Evolutionary conservation across 2,329 filamentous ascomycete genomes (phyloP), one percentile per base, ranked within the genome.

Genomic region (Arachnomyces sp.): DNA sequence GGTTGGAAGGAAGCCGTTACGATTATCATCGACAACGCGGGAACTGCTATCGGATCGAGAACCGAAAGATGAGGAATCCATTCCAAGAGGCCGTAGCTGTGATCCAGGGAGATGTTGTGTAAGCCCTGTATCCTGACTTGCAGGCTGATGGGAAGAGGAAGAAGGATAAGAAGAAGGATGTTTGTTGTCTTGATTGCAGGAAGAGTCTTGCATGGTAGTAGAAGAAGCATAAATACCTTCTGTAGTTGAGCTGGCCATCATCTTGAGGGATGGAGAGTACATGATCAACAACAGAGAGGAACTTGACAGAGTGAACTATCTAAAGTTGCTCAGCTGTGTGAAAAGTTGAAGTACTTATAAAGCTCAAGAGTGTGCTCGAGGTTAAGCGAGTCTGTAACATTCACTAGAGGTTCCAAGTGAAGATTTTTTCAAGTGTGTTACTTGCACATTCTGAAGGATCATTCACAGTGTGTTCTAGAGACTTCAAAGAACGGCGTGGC

Each of bases 181-280:
- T 36, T 29, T 38, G 17, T 28, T 42, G 28, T 31, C 31, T 32
- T 28, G 16, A 43, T 37, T 11, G 32, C 35, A 35, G n/a, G n/a
- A 29, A 31, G 30, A 44, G 39, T 34, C 39, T 38, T 40, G 37
- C 33, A 36, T 38, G 37, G 28, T 32, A 43, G 20, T n/a, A 25
- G 20, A 51, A 55, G 56, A 61, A 57, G 57, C 55, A 58, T 56
- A 59, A 57, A 54, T 62, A 62, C 60, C 60, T 63, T 62, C 58
- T 57, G 49, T 31, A 25, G 25, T 31, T 38, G 16, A 33, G 32
- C 28, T 16, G 18, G 42, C 46, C 50, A 49, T 51, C 43, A 42
- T 49, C 45, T 42, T 44, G 45, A 43, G 39, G 32, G 35, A 46
- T 51, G 46, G 29, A 36, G 31, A 7, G 28, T 34, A 36, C 31